A percentile compares a stretch with the other conserved stretches of the same genome.
Conservation (phyloP, 2,329 filamentous ascomycete genomes). For the Ilyonectria mors-panacis region DNA sequence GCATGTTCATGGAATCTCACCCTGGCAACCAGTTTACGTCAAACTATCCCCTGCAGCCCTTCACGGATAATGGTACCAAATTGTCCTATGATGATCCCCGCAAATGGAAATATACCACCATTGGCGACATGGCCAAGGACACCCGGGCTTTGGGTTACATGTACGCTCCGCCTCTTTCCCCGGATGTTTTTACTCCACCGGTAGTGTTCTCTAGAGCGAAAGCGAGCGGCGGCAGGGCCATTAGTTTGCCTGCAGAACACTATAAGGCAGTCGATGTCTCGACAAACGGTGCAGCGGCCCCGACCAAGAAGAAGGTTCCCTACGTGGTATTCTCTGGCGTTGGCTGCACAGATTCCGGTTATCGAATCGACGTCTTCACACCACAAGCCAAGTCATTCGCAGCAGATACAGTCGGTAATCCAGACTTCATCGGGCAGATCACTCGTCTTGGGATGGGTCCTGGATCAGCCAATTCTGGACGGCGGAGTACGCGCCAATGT, state of each 20-base stretch:
- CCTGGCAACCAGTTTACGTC: conserved; percentile 23
- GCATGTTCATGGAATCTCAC: conserved; percentile 16
- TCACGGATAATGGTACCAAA: conserved; percentile 10
- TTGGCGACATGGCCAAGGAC: conserved; percentile 27
- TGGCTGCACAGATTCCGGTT: conserved; percentile 21
- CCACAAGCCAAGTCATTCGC: conserved; percentile 1
- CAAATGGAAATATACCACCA: conserved; percentile 21
- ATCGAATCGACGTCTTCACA: conserved; percentile 24
- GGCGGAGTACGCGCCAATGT: not conserved
- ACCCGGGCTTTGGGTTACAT: conserved; percentile 20
- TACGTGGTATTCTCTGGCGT: conserved; percentile 18
- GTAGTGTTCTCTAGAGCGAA: not conserved
- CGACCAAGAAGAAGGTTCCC: not conserved
- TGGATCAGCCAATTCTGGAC: not conserved
- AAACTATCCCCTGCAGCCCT: conserved; percentile 22
- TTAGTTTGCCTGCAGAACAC: conserved; percentile 5
- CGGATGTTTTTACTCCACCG: conserved; percentile 13
- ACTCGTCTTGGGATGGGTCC: conserved; percentile 23
- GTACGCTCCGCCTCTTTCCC: conserved; percentile 11
- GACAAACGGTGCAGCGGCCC: not conserved
- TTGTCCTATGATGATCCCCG: conserved; percentile 20
- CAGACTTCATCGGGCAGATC: conserved; percentile 24
- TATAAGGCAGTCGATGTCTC: not conserved
- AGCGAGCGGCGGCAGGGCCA: conserved; percentile 10
- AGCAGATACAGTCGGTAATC: conserved; percentile 9